Base-by-base conservation (phyloP, 1,284 basidiomycete genomes). In the Cutaneotrichosporon spelunceum region DNA sequence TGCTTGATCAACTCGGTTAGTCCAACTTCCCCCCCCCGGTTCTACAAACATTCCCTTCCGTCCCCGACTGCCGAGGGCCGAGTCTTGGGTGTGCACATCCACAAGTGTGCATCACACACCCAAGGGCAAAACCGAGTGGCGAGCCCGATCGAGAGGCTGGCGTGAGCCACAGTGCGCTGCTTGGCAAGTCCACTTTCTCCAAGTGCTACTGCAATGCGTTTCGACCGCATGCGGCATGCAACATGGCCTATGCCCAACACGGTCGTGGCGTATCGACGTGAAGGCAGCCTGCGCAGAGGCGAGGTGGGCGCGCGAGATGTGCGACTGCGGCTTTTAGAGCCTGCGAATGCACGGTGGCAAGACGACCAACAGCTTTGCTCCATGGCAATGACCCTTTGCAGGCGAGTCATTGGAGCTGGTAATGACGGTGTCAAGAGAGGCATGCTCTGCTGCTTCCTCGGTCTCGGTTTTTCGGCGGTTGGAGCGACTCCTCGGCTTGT, bases 1-100 rank as follows among this genome's bases (percentile, higher is more conserved):
- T 99, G 92, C 88, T 99, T 79, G 96, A 99, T 86, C 90, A 94
- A 87, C 93, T 99, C 83, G 94, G 93, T 97, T 89, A 95, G 93
- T 96, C 45, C 50, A 19, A 42, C 39, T 42, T n/a, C 34, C 34
- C 16, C 34, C 54, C 53, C 53, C 55, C 47, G 55, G 42, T 56
- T 57, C 50, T 48, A 47, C 45, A 47, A 47, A 50, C 55, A 53
- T 30, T 62, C 33, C 39, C 53, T 61, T 57, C 59, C 26, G 24
- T 60, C 49, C 11, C 10, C 52, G 34, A 53, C 52, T 19, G 52
- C 30, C 56, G 45, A 57, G 27, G 33, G 16, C 54, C 55, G 55
- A 45, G 54, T 26, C 36, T 29, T 21, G 39, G 54, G 45, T 24
- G 23, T 4, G 45, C 23, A 47, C 24, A 47, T 26, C 24, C 45